Evolutionary conservation across 768 basidiomycete species (phyloP).

Genomic region (Phanerodontia chrysosporium): DNA sequence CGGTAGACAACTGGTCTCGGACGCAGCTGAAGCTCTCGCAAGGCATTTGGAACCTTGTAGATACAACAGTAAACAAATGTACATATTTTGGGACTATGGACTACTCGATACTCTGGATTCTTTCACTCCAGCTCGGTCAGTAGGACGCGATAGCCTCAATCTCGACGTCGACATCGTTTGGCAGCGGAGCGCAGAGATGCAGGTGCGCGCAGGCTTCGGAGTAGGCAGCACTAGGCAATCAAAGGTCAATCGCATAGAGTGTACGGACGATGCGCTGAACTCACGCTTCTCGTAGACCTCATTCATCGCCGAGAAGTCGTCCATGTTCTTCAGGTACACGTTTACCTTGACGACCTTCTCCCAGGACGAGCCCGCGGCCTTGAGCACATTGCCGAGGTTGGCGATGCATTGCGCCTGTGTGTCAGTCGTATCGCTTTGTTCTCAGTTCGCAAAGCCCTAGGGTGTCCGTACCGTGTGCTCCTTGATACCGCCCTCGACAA

Average conservation of each 20-base stretch:
- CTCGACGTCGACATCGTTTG: conserved; percentile 68
- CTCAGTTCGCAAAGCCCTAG: no score
- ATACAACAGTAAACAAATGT: not conserved
- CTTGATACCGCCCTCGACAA: conserved; percentile 53
- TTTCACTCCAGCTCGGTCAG: no score
- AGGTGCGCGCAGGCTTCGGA: conserved; percentile 70
- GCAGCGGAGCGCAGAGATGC: conserved; percentile 72
- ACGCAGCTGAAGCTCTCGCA: conserved; percentile 32
- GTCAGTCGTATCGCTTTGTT: not conserved
- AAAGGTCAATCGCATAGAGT: not conserved
- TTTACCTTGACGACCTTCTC: conserved; percentile 55
- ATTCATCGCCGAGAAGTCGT: conserved; percentile 53
- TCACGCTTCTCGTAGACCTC: conserved; percentile 50
- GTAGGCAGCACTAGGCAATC: conserved; percentile 38
- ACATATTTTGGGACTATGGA: not conserved
- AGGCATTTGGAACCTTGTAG: conserved; percentile 26
- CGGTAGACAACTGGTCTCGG: conserved; percentile 34
- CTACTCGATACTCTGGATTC: no score
- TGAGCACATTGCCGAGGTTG: conserved; percentile 51
- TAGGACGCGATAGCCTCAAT: conserved; percentile 61
- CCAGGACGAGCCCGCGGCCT: conserved; percentile 54
- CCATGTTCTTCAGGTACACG: conserved; percentile 59
- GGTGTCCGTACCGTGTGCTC: conserved; percentile 49
- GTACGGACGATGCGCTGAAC: not conserved
- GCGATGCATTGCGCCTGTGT: conserved; percentile 50